Evolutionary conservation across 257 asterid genomes (phyloP).

Genomic region (Solanum infundibuliforme): DNA sequence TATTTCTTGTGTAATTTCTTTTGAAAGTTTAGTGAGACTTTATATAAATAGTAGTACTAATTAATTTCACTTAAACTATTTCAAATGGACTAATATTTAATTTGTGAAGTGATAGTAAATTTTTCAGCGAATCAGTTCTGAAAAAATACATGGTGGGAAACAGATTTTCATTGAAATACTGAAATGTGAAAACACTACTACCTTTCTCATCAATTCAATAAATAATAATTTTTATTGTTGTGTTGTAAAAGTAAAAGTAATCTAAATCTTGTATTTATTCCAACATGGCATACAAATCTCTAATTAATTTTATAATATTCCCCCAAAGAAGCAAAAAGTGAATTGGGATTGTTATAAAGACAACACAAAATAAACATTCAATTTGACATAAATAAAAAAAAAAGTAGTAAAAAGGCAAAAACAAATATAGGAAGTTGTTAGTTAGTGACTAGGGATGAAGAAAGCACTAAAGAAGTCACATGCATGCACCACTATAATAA

Average conservation of each 20-base stretch:
- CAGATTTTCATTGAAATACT: too few relatives aligned
- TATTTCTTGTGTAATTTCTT: neutral
- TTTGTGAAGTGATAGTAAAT: neutral
- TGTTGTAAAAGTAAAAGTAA: neutral
- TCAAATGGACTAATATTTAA: neutral
- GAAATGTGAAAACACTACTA: neutral
- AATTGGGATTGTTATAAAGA: neutral
- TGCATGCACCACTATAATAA: neutral
- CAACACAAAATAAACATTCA: neutral
- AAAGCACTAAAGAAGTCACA: neutral
- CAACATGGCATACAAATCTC: neutral
- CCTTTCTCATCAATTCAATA: too few relatives aligned
- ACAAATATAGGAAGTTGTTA: neutral
- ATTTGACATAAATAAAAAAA: neutral
- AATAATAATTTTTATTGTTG: too few relatives aligned
- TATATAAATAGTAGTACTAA: neutral
- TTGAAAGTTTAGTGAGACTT: neutral
- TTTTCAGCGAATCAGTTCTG: neutral
- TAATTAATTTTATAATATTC: neutral
- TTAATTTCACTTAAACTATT: neutral
- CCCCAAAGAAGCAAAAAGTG: neutral
- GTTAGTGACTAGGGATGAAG: neutral
- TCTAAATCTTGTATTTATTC: neutral
- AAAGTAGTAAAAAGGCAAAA: neutral
- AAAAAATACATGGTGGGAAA: neutral